phyloP scores from a whole-genome alignment of 768 basidiomycete species.

The Lyophyllum decastes region DNA sequence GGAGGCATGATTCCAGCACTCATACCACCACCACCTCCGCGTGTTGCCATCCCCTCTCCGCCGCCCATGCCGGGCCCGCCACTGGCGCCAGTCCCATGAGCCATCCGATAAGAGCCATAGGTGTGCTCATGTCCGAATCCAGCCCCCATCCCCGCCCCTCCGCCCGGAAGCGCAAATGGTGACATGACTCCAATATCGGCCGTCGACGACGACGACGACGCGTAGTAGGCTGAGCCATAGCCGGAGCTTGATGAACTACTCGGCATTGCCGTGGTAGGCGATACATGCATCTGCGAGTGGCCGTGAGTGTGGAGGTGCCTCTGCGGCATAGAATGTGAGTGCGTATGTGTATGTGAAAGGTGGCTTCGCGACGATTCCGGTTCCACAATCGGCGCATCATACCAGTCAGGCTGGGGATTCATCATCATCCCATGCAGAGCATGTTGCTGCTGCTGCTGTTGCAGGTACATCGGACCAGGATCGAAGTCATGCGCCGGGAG shows the following conservation, averaged over 20 bases:
- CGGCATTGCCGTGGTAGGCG: neutral
- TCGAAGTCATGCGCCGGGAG: neutral
- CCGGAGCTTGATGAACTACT: neutral
- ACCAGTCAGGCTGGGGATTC: neutral
- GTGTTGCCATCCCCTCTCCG: no score
- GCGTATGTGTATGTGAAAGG: neutral
- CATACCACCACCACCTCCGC: neutral
- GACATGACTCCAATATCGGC: slow-evolving; percentile 1
- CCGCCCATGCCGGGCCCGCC: no score
- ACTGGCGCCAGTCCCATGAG: no score
- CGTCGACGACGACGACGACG: neutral
- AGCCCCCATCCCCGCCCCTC: no score
- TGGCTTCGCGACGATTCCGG: neutral
- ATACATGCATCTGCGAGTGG: neutral
- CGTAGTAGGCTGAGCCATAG: neutral
- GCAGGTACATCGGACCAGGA: neutral
- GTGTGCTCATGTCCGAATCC: neutral
- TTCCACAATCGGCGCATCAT: neutral
- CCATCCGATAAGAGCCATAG: neutral
- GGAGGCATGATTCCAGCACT: neutral
- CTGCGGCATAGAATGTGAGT: neutral
- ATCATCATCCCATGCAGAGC: neutral
- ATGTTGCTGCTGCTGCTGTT: neutral
- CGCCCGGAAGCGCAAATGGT: neutral
- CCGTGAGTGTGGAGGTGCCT: neutral